These are phyloP conservation scores for Apiotrichum mycotoxinovorans DNA, from an alignment of 1,284 basidiomycete species.

Conservation along the genomic window DNA sequence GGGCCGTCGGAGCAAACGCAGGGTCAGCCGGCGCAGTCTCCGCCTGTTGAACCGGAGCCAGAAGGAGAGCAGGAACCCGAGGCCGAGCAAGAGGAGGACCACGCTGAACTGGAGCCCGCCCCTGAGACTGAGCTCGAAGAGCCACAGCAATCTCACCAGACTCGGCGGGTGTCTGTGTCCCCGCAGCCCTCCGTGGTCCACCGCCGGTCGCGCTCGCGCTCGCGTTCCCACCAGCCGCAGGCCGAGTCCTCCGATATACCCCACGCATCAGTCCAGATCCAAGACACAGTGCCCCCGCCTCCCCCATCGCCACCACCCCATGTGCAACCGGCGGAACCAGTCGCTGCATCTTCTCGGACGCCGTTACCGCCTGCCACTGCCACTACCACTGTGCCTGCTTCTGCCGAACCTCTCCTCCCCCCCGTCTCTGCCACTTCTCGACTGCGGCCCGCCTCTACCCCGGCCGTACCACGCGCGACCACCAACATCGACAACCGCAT, in stretches of 20 bases:
- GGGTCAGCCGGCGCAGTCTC: slow-evolving; percentile 9
- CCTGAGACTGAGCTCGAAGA: too few species aligned
- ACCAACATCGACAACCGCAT: background rate
- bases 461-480: background rate
- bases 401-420: background rate
- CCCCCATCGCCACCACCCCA: background rate
- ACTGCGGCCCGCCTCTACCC: background rate
- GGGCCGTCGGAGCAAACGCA: too few species aligned
- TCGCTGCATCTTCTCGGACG: too few species aligned
- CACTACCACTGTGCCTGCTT: too few species aligned
- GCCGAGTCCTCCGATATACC: background rate
- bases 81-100: too few species aligned
- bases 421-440: background rate
- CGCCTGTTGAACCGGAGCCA: background rate
- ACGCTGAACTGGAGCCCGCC: too few species aligned
- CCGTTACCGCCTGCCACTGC: too few species aligned
- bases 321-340: too few species aligned
- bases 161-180: too few species aligned
- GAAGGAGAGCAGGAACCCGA: slow-evolving; percentile 1
- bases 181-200: background rate
- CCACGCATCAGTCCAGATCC: too few species aligned
- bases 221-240: slow-evolving; percentile 1
- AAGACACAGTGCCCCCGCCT: too few species aligned
- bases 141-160: too few species aligned
- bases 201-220: background rate